Base-by-base conservation (phyloP, 1,284 basidiomycete genomes). In the Cutaneotrichosporon dermatis region DNA sequence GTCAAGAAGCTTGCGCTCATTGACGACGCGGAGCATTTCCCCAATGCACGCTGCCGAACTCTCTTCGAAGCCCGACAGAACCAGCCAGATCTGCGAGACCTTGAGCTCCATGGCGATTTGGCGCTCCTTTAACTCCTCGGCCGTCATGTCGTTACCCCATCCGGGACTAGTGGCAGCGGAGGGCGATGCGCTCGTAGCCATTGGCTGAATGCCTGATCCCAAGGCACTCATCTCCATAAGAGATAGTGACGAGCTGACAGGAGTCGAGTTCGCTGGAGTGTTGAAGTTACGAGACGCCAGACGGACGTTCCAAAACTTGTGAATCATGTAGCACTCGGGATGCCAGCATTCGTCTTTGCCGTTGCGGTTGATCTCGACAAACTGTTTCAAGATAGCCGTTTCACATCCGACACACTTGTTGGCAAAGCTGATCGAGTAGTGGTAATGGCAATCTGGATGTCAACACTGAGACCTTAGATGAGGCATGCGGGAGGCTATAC, bases 301-400 rank as follows among this genome's bases (percentile, higher is more conserved):
- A 78, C 97, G 96, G 78, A 98, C 94, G 76, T 98, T 98, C 95
- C 95, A 99, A 77, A 99, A 98, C 90, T 96, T 98, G 80, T 98
- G 95, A 70, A 99, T 98, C 94, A 99, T 98, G 79, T 99, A 98
- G 79, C 95, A 99, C 79, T 99, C 95, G 53, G 95, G 95, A 83
- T 99, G 95, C 95, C 96, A 99, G 75, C 96, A 98, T 80, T 99
- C 96, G 79, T 99, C 93, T 60, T 87, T 84, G 83, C 91, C 92
- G 79, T 98, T 99, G 64, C 95, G 85, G 74, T 99, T 99, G 80
- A 99, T 98, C 80, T 99, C 95, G 63, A 99, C 95, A 73, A 98
- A 99, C 76, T 99, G 95, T 80, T 99, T 99, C 69, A 99, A 81
- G 66, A 99, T 99, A n/a, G 96, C 96, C 58, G 89, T 96, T 69